phyloP scores from a whole-genome alignment of 176 grass and related monocot species.

The Hyparrhenia diplandra region DNA sequence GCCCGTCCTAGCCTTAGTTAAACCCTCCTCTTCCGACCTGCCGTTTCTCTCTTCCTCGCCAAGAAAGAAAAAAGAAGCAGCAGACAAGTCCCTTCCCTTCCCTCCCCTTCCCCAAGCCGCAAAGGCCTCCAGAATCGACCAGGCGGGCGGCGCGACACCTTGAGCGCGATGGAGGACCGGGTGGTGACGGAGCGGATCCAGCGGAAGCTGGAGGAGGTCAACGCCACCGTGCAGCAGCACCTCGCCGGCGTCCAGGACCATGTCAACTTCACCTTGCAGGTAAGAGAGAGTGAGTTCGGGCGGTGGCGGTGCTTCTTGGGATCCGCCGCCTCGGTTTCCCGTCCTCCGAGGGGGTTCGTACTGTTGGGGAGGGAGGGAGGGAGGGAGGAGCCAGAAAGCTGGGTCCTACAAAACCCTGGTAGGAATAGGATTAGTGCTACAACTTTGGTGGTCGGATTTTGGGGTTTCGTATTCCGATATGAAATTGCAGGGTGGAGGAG shows the following conservation, averaged over 20 bases:
- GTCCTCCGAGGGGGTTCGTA: too few species aligned
- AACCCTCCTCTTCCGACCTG: too few species aligned
- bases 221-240: constrained; percentile 57
- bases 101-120: not conserved
- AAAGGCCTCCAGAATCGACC: not conserved
- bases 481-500: not conserved
- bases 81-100: too few species aligned
- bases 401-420: not conserved
- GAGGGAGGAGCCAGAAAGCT: not conserved
- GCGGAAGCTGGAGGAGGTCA: constrained; percentile 87
- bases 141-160: constrained; percentile 20
- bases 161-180: constrained; percentile 63
- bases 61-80: too few species aligned
- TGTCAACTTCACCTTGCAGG: constrained; percentile 96
- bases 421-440: not conserved
- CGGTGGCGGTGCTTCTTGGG: too few species aligned
- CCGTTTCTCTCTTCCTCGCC: too few species aligned
- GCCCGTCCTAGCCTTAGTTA: too few species aligned
- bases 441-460: too few species aligned
- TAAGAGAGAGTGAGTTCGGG: not conserved
- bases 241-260: constrained; percentile 85
- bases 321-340: too few species aligned
- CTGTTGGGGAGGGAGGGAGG: too few species aligned
- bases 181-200: constrained; percentile 60
- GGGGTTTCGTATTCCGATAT: not conserved